Evolutionary conservation across 1,139 yeast genomes (phyloP), one percentile per base, ranked within the genome.

Genomic region (Geotrichum reessii): DNA sequence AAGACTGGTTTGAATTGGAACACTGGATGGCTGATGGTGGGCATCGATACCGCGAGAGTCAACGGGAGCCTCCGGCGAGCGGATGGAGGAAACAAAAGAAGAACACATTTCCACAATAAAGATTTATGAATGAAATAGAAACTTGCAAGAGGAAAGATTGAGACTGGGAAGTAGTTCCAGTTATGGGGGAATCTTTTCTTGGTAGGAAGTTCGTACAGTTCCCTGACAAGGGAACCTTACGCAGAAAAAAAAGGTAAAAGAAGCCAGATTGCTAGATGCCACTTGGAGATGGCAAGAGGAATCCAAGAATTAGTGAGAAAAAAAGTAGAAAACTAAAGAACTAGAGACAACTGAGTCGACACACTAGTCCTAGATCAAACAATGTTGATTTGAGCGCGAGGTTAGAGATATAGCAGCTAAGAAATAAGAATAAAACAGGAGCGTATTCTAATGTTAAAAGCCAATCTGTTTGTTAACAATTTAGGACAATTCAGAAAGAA

Each of bases 1-100:
- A 17, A 37, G 44, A 9, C 44, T 37, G 44, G 9, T 17, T n/a
- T 9, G 61, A 3, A 65, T 64, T 9, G 71, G 72, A 19, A 70
- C 58, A 24, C 72, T 66, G 46, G 66, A 69, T 12, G 73, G 71
- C 61, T 70, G 72, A 40, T 72, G 64, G 61, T 71, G 73, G 58
- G 69, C 74, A 55, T 70, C 58, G 46, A 71, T 62, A 25, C 64
- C 69, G 58, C 59, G 61, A 27, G 59, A 50, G 17, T 53, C 60
- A 50, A 58, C 58, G n/a, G 55, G 57, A 6, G 53, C 53, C 40
- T n/a, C 47, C 53, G 53, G 49, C n/a, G 48, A 50, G 24, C 28
- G 50, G 17, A 33, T 56, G n/a, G 58, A 48, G 19, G 54, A 50
- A 14, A 25, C 21, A 24, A 31, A 28, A 14, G 37, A 37, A 22